Evolutionary conservation across 2,329 filamentous ascomycete genomes (phyloP), one percentile per base, ranked within the genome.

Genomic region (Colletotrichum tabaci): DNA sequence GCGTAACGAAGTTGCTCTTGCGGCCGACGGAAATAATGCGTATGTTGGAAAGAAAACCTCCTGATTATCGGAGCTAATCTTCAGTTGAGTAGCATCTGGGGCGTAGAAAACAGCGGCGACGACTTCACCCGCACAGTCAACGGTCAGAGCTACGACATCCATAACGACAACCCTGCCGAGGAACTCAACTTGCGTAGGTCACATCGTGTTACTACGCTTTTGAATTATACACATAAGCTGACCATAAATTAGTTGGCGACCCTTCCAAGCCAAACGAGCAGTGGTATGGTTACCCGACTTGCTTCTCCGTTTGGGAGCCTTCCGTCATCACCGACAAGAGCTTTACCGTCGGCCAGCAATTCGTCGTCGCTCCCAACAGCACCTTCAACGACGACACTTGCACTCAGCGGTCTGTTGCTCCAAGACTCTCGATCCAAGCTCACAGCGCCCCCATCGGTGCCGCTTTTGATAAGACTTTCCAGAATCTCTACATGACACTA

Each of bases 391-490:
- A 84, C 75, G 78, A 78, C 9, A 78, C 73, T n/a, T 82, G 81
- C 78, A 74, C 76, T 68, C 53, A 75, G 74, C 76, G 78, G 58
- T 76, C 80, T 16, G 69, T 77, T 10, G 58, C 76, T 1, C 84
- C 90, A 79, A 67, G 88, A 0, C 80, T 91, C 15, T 83, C 85
- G 0, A 89, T 92, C 77, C 81, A 84, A 60, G 87, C 89, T 1
- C 90, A 92, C 74, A 88, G 85, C 80, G 90, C 90, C 3, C 90
- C 90, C 5, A 82, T 91, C 44, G 89, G 90, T 74, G 87, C 90
- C 77, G 85, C 88, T 67, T 91, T 91, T 81, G 88, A 91, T 75
- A 77, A 81, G 40, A 69, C 74, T 38, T 84, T 83, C 47, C 85
- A 84, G 46, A 86, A 84, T 40, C 86, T 88, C 42, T 91, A 87